Percentiles rank a stretch among this genome's conserved stretches.
phyloP scores from a whole-genome alignment of 495 filamentous ascomycete genomes.

The Podospora pseudocomata region DNA sequence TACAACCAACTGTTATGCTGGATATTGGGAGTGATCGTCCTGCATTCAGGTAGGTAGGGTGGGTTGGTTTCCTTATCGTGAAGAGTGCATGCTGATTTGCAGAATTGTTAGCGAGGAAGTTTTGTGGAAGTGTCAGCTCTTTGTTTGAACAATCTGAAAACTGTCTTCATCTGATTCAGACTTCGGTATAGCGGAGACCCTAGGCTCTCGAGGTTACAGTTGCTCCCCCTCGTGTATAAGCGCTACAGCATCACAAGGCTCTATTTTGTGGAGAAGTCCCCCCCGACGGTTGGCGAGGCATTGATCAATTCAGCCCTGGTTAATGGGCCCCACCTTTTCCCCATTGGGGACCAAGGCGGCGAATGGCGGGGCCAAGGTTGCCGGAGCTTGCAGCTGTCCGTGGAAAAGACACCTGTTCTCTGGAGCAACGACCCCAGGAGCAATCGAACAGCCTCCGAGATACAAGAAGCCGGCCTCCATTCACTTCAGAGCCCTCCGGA shows the following conservation, averaged over 20 bases:
- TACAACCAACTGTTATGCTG: background rate
- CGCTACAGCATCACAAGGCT: background rate
- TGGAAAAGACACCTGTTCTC: slow-evolving; percentile 38
- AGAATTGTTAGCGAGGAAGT: background rate
- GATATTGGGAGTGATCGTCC: too few relatives aligned
- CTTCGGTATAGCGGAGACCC: background rate
- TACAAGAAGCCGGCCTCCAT: slow-evolving; percentile 27
- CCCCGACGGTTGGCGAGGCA: background rate
- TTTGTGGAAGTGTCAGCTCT: background rate
- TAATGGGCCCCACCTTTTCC: slow-evolving; percentile 12
- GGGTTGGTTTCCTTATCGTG: background rate
- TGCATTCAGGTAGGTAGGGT: too few relatives aligned
- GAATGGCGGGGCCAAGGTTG: slow-evolving; percentile 15
- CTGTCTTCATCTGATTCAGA: background rate
- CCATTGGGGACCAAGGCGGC: slow-evolving; percentile 12
- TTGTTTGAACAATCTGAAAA: background rate
- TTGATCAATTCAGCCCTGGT: slow-evolving; percentile 10
- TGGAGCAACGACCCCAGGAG: slow-evolving; percentile 23
- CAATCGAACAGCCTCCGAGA: slow-evolving; percentile 22
- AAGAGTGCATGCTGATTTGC: background rate
- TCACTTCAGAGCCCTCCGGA: background rate
- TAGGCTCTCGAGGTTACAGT: too few relatives aligned
- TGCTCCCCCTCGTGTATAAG: background rate
- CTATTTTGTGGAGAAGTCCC: background rate
- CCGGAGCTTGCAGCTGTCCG: slow-evolving; percentile 4